Base-by-base conservation (phyloP, 345 rosid genomes). In the Murraya koenigii region DNA sequence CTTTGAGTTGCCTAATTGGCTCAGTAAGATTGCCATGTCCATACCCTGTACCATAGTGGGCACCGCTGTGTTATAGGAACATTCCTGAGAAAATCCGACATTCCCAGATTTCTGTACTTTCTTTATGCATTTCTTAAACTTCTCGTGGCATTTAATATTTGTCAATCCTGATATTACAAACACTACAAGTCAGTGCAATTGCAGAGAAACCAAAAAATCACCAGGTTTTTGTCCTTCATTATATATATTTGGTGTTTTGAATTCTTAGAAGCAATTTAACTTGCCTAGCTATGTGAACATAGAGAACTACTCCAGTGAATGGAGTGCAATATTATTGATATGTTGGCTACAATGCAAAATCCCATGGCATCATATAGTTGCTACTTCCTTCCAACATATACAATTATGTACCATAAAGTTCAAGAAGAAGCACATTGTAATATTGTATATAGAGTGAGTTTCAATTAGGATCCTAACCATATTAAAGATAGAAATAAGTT, bases 31-130 rank as follows among this genome's bases (percentile, higher is more conserved):
- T 65, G 97, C 98, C 83, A 87, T 84, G 68, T 89, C 92, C 97
- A 95, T 95, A 80, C 97, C 97, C 71, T 88, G 88, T 35, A 80
- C 80, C 88, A 93, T 89, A 2, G 97, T 95, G 9, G 97, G 99
- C 78, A 93, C 89, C 32, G 84, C 96, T 8, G 68, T 79, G 1
- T 90, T 87, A 77, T 90, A 90, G 30, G 96, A 89, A 71, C 99
- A 95, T 56, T 69, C 85, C 23, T 35, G 72, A 56, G 98, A 95
- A 79, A 95, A 93, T 14, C 97, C 93, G 8, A 70, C 81, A 68
- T 91, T 90, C 22, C 91, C 89, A 10, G 90, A 74, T 75, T 80
- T 89, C 33, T 76, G 90, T 49, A 93, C 89, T 74, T 81, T 86
- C 89, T 77, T 90, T 60, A 93, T 87, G 84, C 97, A 95, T 14